phyloP scores from a whole-genome alignment of 108 stramenopile genomes.

The Conticribra weissflogii region DNA sequence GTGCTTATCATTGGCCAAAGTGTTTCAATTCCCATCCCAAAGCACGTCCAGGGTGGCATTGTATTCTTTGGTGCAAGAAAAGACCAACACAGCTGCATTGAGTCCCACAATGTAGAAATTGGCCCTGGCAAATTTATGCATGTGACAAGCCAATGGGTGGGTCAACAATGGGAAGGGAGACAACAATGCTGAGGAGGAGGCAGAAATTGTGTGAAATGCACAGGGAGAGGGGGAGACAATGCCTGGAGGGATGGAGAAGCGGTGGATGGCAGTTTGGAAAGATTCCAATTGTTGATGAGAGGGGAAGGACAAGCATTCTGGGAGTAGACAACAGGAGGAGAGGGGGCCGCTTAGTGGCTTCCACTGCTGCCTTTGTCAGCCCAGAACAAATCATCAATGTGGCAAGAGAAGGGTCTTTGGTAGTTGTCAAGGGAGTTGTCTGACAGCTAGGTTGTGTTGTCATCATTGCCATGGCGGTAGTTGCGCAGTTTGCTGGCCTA shows the following conservation, averaged over 20 bases:
- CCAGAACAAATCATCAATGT: background rate
- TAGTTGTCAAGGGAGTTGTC: background rate
- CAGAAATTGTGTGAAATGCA: background rate
- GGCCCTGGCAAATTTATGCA: background rate
- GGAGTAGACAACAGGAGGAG: no score
- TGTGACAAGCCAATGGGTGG: background rate
- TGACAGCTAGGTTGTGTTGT: background rate
- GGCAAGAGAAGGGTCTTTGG: background rate
- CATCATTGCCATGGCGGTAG: background rate
- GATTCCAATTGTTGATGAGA: no score
- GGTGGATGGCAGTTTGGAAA: background rate
- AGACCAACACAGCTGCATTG: constrained; percentile 7
- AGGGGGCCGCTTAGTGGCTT: background rate
- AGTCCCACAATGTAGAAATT: background rate
- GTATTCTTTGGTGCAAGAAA: constrained; percentile 3
- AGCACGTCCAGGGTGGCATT: constrained; percentile 19
- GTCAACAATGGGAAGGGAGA: background rate
- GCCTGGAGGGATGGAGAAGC: background rate
- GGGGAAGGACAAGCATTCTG: background rate
- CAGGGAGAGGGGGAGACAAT: background rate
- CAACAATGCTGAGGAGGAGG: background rate
- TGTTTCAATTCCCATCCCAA: constrained; percentile 10
- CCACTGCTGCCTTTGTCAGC: background rate
- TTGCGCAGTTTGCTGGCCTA: background rate
- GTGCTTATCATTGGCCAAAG: no score